Percentiles rank a stretch among this genome's conserved stretches.
Conservation (phyloP, 2,329 filamentous ascomycete genomes). For the Fusarium pseudonygamai region DNA sequence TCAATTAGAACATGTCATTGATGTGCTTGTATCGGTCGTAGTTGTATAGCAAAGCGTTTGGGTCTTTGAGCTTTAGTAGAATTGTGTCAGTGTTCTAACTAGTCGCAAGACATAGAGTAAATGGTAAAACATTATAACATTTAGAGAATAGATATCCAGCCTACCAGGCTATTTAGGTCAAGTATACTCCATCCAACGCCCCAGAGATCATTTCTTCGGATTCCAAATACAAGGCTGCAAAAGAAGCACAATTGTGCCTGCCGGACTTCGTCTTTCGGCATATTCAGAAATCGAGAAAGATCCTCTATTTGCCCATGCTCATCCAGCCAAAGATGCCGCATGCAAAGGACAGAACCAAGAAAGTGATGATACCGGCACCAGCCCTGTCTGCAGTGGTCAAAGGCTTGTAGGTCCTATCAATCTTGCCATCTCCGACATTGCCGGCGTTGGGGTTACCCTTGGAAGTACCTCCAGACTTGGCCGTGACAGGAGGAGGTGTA, state of each 20-base stretch:
- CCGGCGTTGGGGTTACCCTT: conserved; percentile 56
- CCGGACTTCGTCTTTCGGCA: conserved; percentile 10
- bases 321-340: conserved; percentile 60
- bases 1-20: neutral
- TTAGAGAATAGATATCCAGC: conserved; percentile 23
- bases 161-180: conserved; percentile 36
- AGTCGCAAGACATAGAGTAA: neutral
- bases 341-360: conserved; percentile 53
- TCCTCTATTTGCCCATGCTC: conserved; percentile 50
- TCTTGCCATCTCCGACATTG: conserved; percentile 49
- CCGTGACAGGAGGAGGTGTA: conserved; percentile 55
- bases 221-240: conserved; percentile 21
- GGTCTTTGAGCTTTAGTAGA: neutral
- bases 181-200: conserved; percentile 42
- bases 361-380: conserved; percentile 59
- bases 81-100: neutral
- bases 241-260: conserved; percentile 21
- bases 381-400: conserved; percentile 57
- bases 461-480: conserved; percentile 61
- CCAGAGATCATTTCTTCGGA: conserved; percentile 25
- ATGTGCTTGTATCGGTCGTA: neutral
- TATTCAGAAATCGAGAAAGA: conserved; percentile 11
- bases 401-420: conserved; percentile 45
- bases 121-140: conserved; percentile 12
- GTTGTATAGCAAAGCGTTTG: neutral